A percentile compares a stretch with the other conserved stretches of the same genome.
These are phyloP conservation scores for Perkinsela sp. DNA, from an alignment of 208 protist species.

Conservation along the genomic window DNA sequence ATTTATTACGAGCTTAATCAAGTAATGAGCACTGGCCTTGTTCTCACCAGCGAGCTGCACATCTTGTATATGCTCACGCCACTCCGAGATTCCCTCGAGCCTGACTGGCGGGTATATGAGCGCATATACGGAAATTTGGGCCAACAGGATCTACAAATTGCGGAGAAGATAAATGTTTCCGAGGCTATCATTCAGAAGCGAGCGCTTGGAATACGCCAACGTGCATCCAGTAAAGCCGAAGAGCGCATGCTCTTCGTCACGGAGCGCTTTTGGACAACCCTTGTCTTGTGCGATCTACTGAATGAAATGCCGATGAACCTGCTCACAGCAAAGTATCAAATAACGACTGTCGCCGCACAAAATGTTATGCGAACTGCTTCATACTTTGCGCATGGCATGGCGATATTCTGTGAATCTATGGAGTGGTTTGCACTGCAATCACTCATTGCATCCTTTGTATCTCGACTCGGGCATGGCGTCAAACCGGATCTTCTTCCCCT, in stretches of 20 bases:
- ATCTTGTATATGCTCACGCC: conserved; percentile 11
- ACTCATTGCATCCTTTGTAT: neutral
- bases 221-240: conserved; percentile 2
- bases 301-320: neutral
- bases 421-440: neutral
- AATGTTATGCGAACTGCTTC: conserved; percentile 4
- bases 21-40: conserved; percentile 2
- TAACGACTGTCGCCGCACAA: conserved; percentile 1
- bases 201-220: neutral
- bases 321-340: neutral
- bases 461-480: neutral
- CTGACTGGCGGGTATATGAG: conserved; percentile 8
- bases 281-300: neutral
- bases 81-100: conserved; percentile 3
- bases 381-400: conserved; percentile 6
- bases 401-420: conserved; percentile 4
- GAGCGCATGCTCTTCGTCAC: neutral
- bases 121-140: conserved; percentile 3
- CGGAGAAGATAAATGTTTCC: neutral
- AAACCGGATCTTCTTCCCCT: neutral
- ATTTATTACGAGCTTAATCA: conserved; percentile 5
- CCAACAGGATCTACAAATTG: conserved; percentile 4
- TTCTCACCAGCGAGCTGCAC: conserved; percentile 12
- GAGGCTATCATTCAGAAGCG: conserved; percentile 6
- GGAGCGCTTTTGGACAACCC: neutral